Conservation (phyloP, 495 filamentous ascomycete genomes). For the Podospora conica region DNA sequence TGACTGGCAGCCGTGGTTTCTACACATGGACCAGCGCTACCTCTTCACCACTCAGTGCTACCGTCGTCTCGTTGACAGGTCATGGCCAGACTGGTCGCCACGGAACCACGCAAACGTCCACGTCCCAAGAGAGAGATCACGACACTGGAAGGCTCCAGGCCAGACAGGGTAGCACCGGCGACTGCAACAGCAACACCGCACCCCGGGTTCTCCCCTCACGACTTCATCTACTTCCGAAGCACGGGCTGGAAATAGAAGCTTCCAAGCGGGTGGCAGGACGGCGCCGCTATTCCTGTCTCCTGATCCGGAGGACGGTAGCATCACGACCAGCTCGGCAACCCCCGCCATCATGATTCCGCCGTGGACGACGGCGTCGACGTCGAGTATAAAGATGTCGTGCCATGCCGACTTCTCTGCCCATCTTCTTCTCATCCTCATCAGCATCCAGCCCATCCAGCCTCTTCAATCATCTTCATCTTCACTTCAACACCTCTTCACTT, state of each 20-base stretch:
- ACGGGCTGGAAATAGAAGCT: not conserved
- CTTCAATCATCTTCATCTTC: constrained; percentile 3
- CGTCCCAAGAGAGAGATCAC: not conserved
- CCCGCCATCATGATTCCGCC: not conserved
- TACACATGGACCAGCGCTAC: not conserved
- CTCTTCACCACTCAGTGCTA: not conserved
- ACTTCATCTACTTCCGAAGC: not conserved
- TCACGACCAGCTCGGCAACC: not conserved
- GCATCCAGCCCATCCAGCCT: not conserved
- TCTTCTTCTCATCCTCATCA: constrained; percentile 3
- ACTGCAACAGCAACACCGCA: not conserved
- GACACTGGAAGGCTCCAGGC: not conserved
- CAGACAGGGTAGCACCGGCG: not conserved
- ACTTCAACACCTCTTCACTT: not conserved
- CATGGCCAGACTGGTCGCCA: not conserved
- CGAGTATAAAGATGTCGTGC: constrained; percentile 4
- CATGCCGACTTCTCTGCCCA: not conserved
- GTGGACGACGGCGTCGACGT: not conserved
- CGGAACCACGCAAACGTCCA: not conserved
- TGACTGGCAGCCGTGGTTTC: not conserved
- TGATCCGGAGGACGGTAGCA: not conserved
- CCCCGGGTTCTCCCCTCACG: not conserved
- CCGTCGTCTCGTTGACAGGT: not conserved
- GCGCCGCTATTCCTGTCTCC: not conserved
- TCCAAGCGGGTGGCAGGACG: not conserved